Base-by-base conservation (phyloP, 1,284 basidiomycete species). In the Sporisorium scitamineum region DNA sequence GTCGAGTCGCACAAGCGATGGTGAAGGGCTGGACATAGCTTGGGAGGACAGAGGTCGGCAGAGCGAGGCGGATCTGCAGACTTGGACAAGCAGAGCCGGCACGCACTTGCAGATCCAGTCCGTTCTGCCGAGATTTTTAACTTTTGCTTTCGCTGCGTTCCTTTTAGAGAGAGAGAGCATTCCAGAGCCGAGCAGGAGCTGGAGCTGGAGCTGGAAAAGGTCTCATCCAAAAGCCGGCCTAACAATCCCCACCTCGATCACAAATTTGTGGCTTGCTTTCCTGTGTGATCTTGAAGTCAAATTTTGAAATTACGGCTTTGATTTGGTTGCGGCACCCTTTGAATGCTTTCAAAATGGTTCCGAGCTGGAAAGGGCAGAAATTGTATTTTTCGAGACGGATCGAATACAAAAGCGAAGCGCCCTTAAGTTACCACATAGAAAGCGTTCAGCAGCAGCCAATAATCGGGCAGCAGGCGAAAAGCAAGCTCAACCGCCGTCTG, bases 1-100 rank as follows among this genome's bases (percentile, higher is more conserved):
- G 16, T 48, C 24, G 47, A 26, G 27, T 48, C 26, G 47, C 5
- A 27, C 47, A n/a, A 29, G 27, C 11, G 3, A 45, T 2, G 9
- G 14, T 8, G 27, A n/a, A 29, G 27, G n/a, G n/a, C 3, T 13
- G 29, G 3, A 10, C 11, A 14, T 0, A 16, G 29, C 10, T 20
- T 20, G 29, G 48, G n/a, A 50, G 27, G 29, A 20, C 27, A 31
- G 48, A 48, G 22, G 47, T 18, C 27, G 16, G 47, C 29, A 29
- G 26, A 18, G 29, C 27, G 27, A 50, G 48, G 27, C n/a, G 27
- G 16, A 24, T 22, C 14, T 32, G 54, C 54, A 44, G 54, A 55
- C 20, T 44, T 55, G 41, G 54, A 55, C 54, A 52, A 52, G 50
- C 50, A 34, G n/a, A 16, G 20, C 39, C 39, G 39, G 39, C n/a